Evolutionary conservation across 306 rosid species (phyloP).

Genomic region (Dalbergia cochinchinensis): DNA sequence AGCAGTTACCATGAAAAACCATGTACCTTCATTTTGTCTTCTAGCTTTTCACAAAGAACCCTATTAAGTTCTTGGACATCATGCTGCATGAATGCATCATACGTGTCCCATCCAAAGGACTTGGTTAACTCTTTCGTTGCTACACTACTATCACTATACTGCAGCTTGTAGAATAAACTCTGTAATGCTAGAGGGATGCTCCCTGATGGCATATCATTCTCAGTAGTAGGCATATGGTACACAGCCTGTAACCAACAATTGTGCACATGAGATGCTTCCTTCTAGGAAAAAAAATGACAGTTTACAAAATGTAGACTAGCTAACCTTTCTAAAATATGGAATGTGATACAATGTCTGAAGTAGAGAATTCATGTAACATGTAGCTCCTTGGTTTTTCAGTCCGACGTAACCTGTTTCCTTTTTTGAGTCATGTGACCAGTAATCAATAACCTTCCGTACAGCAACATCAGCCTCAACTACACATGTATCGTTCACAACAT

Average conservation of each 20-base stretch:
- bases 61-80: constrained; percentile 98
- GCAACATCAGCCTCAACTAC: constrained; percentile 88
- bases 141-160: constrained; percentile 85
- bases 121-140: constrained; percentile 94
- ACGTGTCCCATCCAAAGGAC: constrained; percentile 96
- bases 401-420: constrained; percentile 98
- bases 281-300: constrained; percentile 1
- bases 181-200: constrained; percentile 95
- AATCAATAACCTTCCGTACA: constrained; percentile 83
- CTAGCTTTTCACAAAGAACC: constrained; percentile 94
- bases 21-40: constrained; percentile 96
- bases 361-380: constrained; percentile 98
- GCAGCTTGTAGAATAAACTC: constrained; percentile 95
- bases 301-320: constrained; percentile 13
- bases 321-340: constrained; percentile 92
- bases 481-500: constrained; percentile 77
- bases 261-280: constrained; percentile 40
- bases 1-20: constrained; percentile 30
- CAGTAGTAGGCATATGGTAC: constrained; percentile 97
- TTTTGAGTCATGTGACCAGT: constrained; percentile 90
- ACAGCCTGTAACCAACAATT: constrained; percentile 72
- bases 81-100: constrained; percentile 96
- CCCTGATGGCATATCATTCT: constrained; percentile 94
- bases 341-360: constrained; percentile 95
- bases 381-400: constrained; percentile 96